Conservation (phyloP, 2,329 filamentous ascomycete species). For the Fusarium pilosicola region DNA sequence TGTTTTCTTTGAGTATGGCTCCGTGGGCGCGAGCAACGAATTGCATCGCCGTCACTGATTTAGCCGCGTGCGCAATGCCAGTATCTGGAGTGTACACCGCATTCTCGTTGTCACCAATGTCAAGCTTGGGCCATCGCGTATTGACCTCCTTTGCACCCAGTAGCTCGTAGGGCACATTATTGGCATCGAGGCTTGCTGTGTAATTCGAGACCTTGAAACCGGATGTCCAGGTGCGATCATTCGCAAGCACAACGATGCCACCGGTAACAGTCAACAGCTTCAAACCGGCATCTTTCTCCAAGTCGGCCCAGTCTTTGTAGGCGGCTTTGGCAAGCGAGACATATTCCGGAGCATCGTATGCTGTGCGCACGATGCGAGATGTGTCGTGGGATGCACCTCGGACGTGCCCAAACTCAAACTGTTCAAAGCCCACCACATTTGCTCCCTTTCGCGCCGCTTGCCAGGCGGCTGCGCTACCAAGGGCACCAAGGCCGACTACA, state of each 20-base stretch:
- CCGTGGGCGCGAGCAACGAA: background rate
- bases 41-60: background rate
- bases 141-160: background rate
- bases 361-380: background rate
- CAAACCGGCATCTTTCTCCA: background rate
- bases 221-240: background rate
- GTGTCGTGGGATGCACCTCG: conserved; percentile 7
- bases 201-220: background rate
- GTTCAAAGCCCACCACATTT: background rate
- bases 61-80: background rate
- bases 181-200: background rate
- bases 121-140: background rate
- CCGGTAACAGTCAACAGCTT: background rate
- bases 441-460: background rate
- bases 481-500: background rate
- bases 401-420: conserved; percentile 3
- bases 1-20: background rate
- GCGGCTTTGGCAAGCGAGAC: background rate
- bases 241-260: background rate
- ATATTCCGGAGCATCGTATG: conserved; percentile 4
- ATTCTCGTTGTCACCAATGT: background rate
- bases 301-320: background rate
- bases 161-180: background rate
- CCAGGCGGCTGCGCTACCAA: conserved; percentile 4
- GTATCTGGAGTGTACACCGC: conserved; percentile 5